Conservation (phyloP, 148 eudicot genomes). For the Camellia sinensis region DNA sequence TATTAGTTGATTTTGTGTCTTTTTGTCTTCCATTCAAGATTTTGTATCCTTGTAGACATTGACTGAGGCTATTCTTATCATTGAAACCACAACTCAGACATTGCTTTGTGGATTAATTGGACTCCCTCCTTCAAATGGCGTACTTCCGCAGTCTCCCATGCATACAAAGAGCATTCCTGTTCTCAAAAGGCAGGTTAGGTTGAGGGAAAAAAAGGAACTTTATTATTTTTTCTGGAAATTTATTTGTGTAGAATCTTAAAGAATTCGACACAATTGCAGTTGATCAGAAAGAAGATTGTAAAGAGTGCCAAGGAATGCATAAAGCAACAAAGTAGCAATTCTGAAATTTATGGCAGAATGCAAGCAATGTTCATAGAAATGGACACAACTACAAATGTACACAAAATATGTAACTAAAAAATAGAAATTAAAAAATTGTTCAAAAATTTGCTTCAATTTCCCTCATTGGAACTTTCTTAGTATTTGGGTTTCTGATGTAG, state of each 20-base stretch:
- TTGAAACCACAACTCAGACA: conserved; percentile 33
- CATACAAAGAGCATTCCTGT: conserved; percentile 81
- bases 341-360: conserved; percentile 56
- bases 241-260: background rate
- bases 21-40: background rate
- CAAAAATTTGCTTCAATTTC: background rate
- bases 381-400: conserved; percentile 45
- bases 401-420: conserved; percentile 6
- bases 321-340: conserved; percentile 31
- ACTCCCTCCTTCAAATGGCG: conserved; percentile 80
- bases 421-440: background rate
- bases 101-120: conserved; percentile 77
- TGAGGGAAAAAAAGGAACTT: background rate
- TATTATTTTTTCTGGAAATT: background rate
- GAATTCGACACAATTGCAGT: conserved; percentile 27
- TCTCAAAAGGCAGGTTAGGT: conserved; percentile 63
- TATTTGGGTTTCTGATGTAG: conserved; percentile 18
- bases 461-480: background rate
- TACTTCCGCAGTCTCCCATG: conserved; percentile 86
- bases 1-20: background rate
- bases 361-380: conserved; percentile 51
- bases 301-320: conserved; percentile 50
- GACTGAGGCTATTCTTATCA: background rate
- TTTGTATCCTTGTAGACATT: background rate
- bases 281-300: conserved; percentile 59